Conservation (phyloP, 2,329 filamentous ascomycete genomes). For the Davidsoniella eucalypti region DNA sequence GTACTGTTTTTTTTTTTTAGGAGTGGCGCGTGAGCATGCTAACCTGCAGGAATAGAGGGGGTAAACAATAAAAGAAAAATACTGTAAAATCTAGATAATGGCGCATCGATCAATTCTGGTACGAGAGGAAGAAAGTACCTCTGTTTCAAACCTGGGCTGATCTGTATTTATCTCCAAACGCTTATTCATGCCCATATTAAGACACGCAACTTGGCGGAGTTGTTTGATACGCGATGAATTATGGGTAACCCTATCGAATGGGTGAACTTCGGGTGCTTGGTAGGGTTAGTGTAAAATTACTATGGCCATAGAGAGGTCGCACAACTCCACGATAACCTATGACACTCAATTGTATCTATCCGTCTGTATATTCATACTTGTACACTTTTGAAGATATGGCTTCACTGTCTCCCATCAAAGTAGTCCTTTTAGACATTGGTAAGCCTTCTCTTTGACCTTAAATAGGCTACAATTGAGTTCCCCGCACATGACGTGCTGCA, state of each 20-base stretch:
- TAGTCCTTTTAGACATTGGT: conserved; percentile 43
- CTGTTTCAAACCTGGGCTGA: too few species aligned
- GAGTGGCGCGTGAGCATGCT: too few species aligned
- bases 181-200: not conserved
- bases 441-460: conserved; percentile 18
- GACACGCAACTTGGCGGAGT: not conserved
- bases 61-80: too few species aligned
- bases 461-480: not conserved
- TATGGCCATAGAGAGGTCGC: not conserved
- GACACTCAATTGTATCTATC: not conserved
- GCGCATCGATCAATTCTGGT: too few species aligned
- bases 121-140: too few species aligned
- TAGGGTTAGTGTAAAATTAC: not conserved
- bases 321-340: not conserved
- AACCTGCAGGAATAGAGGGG: too few species aligned
- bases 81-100: too few species aligned
- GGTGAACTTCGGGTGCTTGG: conserved; percentile 5
- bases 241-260: not conserved
- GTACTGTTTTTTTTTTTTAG: not conserved
- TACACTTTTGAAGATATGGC: not conserved
- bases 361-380: not conserved
- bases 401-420: conserved; percentile 20
- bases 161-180: too few species aligned
- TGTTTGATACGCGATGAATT: not conserved
- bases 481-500: not conserved